These are phyloP conservation scores for Tieghemostelium lacteum DNA, from an alignment of 78 protist genomes.

Conservation along the genomic window DNA sequence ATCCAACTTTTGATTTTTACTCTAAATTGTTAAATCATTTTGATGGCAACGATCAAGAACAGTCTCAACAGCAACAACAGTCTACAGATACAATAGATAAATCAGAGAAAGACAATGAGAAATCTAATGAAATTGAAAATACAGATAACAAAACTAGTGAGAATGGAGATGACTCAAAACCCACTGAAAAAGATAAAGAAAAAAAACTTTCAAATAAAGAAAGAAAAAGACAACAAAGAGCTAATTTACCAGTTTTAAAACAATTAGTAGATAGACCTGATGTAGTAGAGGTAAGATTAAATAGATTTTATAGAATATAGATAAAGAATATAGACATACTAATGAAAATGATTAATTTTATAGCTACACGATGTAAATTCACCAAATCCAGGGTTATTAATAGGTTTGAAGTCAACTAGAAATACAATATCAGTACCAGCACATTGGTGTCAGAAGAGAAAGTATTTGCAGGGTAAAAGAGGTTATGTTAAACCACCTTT, in stretches of 20 bases:
- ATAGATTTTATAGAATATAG: too few relatives aligned
- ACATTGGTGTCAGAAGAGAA: slow-evolving; percentile 98
- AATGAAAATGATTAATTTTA: background rate
- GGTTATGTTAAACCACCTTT: slow-evolving; percentile 95
- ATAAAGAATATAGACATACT: background rate
- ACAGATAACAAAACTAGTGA: slow-evolving; percentile 3
- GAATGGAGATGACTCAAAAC: background rate
- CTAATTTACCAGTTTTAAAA: slow-evolving; percentile 94
- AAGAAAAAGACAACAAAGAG: slow-evolving; percentile 68
- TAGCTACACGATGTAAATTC: slow-evolving; percentile 94
- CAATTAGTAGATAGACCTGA: slow-evolving; percentile 91
- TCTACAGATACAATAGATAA: background rate
- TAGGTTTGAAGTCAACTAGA: slow-evolving; percentile 90
- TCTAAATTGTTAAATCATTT: slow-evolving; percentile 55
- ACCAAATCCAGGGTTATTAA: slow-evolving; percentile 94
- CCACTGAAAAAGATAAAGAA: slow-evolving; percentile 40
- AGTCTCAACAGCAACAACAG: background rate
- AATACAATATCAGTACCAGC: slow-evolving; percentile 97
- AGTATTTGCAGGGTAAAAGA: slow-evolving; percentile 96
- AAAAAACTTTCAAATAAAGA: slow-evolving; percentile 80
- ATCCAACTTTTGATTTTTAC: slow-evolving; percentile 60
- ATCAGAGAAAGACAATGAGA: background rate
- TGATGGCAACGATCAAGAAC: slow-evolving; percentile 22
- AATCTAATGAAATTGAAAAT: slow-evolving; percentile 9
- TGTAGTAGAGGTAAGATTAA: slow-evolving; percentile 82